Evolutionary conservation across 306 rosid species (phyloP), one percentile per base, ranked within the genome.

Genomic region (Inga laurina): DNA sequence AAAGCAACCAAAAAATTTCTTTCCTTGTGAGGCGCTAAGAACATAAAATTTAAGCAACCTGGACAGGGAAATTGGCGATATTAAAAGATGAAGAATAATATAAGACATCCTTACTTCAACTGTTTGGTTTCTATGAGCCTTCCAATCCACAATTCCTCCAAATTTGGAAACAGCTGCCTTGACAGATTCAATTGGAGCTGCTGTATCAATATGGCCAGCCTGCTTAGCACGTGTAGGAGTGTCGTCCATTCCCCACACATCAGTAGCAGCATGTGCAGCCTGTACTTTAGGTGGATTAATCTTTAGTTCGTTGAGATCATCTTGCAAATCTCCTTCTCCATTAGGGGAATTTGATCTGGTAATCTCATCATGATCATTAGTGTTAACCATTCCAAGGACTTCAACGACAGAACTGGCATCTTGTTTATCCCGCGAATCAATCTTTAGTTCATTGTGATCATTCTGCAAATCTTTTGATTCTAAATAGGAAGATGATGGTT

Each of bases 71-170:
- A 65, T 49, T 34, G 59, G 49, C 10, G 32, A 52, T 43, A 8
- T 34, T 15, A 44, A 41, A 34, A 19, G 10, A 71, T 22, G 22
- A 68, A 80, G 56, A 43, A 22, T 18, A 61, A 52, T 34, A 46
- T 27, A 79, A 44, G 74, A 74, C 10, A 83, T 71, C 39, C 76
- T 76, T 91, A 97, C 99, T 97, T 94, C 97, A 45, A 92, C 94
- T 6, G 98, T 90, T 64, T 88, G 93, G 78, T 86, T 83, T 85
- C 87, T 88, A 84, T 97, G 99, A 77, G 99, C 98, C 86, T 97
- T 97, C 99, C 99, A 97, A 75, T 97, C 97, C 49, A 94, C 97
- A 80, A 94, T 97, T 79, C 98, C 99, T 84, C 99, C 99, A 79
- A 91, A 94, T 83, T 92, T 94, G 64, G 99, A 92, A 84, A 97